Evolutionary conservation across 768 basidiomycete species (phyloP).

Genomic region (Phanerochaete sordida): DNA sequence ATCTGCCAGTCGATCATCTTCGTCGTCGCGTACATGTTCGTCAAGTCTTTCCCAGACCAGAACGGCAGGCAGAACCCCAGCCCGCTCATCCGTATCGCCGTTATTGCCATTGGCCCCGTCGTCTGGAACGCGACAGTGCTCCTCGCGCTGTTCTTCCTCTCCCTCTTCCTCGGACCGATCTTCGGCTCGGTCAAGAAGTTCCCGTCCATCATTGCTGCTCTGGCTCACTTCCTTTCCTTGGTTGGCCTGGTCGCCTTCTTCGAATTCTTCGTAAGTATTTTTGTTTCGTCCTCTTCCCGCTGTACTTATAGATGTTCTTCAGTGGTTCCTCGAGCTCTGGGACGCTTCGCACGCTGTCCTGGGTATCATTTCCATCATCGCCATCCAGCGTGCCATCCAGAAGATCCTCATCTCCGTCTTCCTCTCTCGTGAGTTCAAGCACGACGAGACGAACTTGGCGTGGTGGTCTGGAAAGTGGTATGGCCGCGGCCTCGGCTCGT

Average conservation of each 20-base stretch:
- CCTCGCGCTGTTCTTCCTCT: slow-evolving; percentile 81
- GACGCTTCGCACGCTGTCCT: slow-evolving; percentile 95
- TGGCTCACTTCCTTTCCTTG: slow-evolving; percentile 81
- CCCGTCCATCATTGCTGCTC: slow-evolving; percentile 86
- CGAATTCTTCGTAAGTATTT: slow-evolving; percentile 82
- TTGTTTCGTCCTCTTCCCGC: slow-evolving; percentile 18
- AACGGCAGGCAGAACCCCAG: slow-evolving; percentile 68
- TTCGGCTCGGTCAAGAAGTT: slow-evolving; percentile 83
- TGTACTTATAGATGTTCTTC: slow-evolving; percentile 11
- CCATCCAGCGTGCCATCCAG: slow-evolving; percentile 88
- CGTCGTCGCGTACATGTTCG: slow-evolving; percentile 85
- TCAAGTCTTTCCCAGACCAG: slow-evolving; percentile 80
- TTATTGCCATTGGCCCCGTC: slow-evolving; percentile 89
- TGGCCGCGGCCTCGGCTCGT: slow-evolving; percentile 86
- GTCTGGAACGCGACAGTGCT: slow-evolving; percentile 93
- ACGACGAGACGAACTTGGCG: slow-evolving; percentile 96
- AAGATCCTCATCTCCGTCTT: slow-evolving; percentile 94
- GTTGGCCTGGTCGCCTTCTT: slow-evolving; percentile 88
- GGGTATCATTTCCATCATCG: slow-evolving; percentile 84
- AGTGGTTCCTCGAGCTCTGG: slow-evolving; percentile 98
- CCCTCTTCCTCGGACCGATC: slow-evolving; percentile 91
- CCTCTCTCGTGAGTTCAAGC: slow-evolving; percentile 96
- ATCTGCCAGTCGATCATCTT: slow-evolving; percentile 75
- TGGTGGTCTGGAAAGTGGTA: slow-evolving; percentile 99
- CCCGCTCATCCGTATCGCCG: slow-evolving; percentile 82